These are phyloP conservation scores for Pelargonium nanum DNA, from an alignment of 345 rosid genomes.

Conservation along the genomic window DNA sequence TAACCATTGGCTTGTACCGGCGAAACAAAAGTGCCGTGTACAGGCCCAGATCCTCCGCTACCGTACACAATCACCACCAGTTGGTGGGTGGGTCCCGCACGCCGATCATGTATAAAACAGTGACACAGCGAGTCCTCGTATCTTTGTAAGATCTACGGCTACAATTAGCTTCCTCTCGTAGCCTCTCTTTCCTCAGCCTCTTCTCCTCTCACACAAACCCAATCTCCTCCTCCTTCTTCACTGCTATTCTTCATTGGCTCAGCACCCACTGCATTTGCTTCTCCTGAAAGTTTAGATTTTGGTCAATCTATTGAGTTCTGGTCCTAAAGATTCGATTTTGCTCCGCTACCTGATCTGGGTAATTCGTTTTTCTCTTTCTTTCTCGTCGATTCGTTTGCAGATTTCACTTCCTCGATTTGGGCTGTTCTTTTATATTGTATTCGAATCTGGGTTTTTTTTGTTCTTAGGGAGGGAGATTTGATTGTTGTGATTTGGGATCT, in stretches of 20 bases:
- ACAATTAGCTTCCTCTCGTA: conserved; percentile 25
- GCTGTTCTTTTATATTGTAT: neutral
- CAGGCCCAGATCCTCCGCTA: neutral
- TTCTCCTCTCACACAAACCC: neutral
- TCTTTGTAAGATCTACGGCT: conserved; percentile 28
- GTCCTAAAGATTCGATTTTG: neutral
- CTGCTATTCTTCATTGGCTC: neutral
- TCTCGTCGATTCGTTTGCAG: no score
- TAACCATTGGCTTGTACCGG: no score
- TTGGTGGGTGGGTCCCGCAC: no score
- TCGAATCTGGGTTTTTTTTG: neutral
- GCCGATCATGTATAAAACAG: no score
- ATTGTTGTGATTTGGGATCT: conserved; percentile 17
- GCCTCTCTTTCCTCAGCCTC: conserved; percentile 15
- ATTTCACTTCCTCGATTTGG: neutral
- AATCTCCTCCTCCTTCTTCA: neutral
- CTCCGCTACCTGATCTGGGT: neutral
- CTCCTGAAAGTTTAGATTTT: neutral
- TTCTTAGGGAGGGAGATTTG: neutral
- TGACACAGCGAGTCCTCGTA: conserved; percentile 23
- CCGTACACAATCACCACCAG: neutral
- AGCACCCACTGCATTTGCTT: no score
- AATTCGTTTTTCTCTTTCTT: neutral
- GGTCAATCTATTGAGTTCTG: neutral
- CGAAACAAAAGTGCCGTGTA: no score